phyloP scores from a whole-genome alignment of 2,329 filamentous ascomycete genomes.

The Alternaria sp. region DNA sequence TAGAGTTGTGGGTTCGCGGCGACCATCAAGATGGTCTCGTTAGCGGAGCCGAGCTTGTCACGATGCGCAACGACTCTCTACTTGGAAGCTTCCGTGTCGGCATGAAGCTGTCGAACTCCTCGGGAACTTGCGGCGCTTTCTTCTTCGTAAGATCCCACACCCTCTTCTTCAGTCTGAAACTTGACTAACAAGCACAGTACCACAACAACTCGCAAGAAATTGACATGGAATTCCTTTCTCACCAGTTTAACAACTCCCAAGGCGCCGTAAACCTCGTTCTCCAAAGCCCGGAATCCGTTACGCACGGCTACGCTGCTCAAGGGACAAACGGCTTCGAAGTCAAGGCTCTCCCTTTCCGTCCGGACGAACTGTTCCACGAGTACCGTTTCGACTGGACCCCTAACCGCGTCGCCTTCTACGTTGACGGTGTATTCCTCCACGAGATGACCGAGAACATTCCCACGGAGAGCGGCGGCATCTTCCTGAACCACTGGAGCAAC shows the following conservation, averaged over 20 bases:
- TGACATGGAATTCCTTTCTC: slow-evolving; percentile 79
- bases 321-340: slow-evolving; percentile 64
- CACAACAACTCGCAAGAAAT: slow-evolving; percentile 81
- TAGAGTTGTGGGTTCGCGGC: slow-evolving; percentile 49
- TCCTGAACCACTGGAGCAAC: slow-evolving; percentile 80
- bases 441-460: slow-evolving; percentile 66
- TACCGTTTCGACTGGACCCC: slow-evolving; percentile 79
- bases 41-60: slow-evolving; percentile 68
- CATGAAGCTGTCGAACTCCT: slow-evolving; percentile 66
- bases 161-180: background rate
- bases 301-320: slow-evolving; percentile 67
- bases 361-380: slow-evolving; percentile 72
- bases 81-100: slow-evolving; percentile 73
- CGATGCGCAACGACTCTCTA: slow-evolving; percentile 65
- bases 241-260: slow-evolving; percentile 64
- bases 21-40: slow-evolving; percentile 58
- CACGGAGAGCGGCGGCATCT: slow-evolving; percentile 66
- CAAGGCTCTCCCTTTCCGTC: slow-evolving; percentile 69
- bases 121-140: slow-evolving; percentile 78
- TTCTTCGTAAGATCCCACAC: slow-evolving; percentile 69
- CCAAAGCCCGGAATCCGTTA: slow-evolving; percentile 67
- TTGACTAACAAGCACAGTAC: slow-evolving; percentile 59
- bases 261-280: slow-evolving; percentile 77
- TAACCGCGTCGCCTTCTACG: slow-evolving; percentile 70
- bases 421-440: slow-evolving; percentile 65